These are phyloP conservation scores for Sordariomycetes sp. DNA, from an alignment of 2,329 filamentous ascomycete genomes.

Conservation along the genomic window DNA sequence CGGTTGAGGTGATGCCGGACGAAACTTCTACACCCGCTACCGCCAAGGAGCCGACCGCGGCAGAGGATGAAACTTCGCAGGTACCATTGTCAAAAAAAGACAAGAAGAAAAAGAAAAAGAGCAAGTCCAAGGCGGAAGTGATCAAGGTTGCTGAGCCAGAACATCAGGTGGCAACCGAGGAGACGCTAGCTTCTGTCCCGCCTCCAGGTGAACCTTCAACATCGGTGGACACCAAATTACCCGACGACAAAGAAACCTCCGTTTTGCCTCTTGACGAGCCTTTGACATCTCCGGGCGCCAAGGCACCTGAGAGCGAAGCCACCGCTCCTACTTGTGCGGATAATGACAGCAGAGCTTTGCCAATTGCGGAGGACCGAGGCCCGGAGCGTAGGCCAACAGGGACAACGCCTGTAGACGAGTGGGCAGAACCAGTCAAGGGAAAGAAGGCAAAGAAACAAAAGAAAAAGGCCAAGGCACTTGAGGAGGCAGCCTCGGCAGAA, in stretches of 20 bases:
- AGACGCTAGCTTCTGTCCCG: not conserved
- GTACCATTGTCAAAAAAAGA: not conserved
- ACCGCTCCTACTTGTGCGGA: not conserved
- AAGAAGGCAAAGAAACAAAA: slow-evolving; percentile 2
- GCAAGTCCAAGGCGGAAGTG: not conserved
- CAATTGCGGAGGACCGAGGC: not conserved
- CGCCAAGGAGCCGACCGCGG: not conserved
- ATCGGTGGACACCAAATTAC: not conserved
- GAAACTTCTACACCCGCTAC: not conserved
- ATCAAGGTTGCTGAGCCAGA: not conserved
- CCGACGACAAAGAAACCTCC: not conserved
- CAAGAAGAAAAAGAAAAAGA: slow-evolving; percentile 1
- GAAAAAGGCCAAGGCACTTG: not conserved
- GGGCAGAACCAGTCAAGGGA: not conserved
- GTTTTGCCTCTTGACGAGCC: not conserved
- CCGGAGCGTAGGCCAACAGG: not conserved
- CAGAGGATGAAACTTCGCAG: not conserved
- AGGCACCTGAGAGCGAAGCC: not conserved
- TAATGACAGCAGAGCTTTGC: not conserved
- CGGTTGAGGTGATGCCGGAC: not conserved
- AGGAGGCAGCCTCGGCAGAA: not conserved
- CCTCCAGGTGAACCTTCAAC: not conserved
- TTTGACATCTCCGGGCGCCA: not conserved
- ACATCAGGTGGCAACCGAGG: not conserved
- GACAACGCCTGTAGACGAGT: not conserved